These are phyloP conservation scores for Pseudotulostoma volvatum DNA, from an alignment of 495 filamentous ascomycete genomes.

Conservation along the genomic window DNA sequence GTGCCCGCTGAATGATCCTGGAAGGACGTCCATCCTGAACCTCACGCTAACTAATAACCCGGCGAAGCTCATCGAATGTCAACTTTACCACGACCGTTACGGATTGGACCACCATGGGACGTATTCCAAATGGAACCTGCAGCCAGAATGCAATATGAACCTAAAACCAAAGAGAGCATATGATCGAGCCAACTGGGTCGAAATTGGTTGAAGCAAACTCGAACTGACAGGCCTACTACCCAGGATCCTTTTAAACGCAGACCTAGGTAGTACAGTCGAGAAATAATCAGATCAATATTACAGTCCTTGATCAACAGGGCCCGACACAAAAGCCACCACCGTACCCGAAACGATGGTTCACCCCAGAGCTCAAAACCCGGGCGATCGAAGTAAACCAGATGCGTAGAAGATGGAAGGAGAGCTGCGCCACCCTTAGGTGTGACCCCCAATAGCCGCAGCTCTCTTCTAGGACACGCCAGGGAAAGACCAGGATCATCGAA, in stretches of 20 bases:
- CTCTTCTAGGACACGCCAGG: conserved; percentile 7
- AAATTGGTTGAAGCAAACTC: conserved; percentile 8
- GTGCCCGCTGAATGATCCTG: conserved; percentile 5
- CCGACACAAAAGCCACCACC: conserved; percentile 5
- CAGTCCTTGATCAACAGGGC: conserved; percentile 4
- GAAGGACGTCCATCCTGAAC: conserved; percentile 5
- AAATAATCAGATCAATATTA: conserved; percentile 6
- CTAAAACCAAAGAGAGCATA: conserved; percentile 10
- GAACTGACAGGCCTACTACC: conserved; percentile 4
- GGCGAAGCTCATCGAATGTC: conserved; percentile 7
- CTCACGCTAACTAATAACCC: conserved; percentile 5
- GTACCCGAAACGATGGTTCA: conserved; percentile 15
- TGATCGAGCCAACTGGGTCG: conserved; percentile 11
- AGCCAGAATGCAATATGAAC: conserved; percentile 1
- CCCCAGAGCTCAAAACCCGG: conserved; percentile 9
- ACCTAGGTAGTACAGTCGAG: conserved; percentile 7
- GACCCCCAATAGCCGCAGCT: neutral
- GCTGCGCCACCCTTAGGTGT: conserved; percentile 4
- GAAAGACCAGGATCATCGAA: conserved; percentile 8
- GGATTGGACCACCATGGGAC: conserved; percentile 8
- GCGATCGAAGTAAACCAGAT: conserved; percentile 8
- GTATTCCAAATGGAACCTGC: conserved; percentile 13
- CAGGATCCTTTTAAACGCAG: conserved; percentile 4
- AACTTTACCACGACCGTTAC: conserved; percentile 11
- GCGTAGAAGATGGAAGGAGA: conserved; percentile 8